phyloP scores from a whole-genome alignment of 2,329 filamentous ascomycete species.

The Trichoderma simmonsii region DNA sequence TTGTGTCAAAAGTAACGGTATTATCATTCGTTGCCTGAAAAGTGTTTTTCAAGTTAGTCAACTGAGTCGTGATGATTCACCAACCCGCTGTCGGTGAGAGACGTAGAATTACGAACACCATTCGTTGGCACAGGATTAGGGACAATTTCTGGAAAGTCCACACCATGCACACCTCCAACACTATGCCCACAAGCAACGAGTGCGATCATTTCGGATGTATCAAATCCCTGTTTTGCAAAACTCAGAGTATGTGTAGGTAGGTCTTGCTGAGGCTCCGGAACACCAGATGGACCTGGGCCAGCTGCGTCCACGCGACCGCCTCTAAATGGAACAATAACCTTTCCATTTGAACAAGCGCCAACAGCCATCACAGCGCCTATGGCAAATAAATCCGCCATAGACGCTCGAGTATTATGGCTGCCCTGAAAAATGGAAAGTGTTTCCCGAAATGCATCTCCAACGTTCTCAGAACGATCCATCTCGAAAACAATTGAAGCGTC shows the following conservation, averaged over 20 bases:
- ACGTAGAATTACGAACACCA: not conserved
- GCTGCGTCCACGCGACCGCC: not conserved
- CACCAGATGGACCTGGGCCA: not conserved
- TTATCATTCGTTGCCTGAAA: not conserved
- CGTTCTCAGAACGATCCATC: not conserved
- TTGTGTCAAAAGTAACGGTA: not conserved
- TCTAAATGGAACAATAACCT: not conserved
- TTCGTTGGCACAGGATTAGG: not conserved
- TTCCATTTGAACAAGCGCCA: not conserved
- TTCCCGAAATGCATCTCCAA: not conserved
- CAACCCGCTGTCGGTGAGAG: not conserved
- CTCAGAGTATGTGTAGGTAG: not conserved
- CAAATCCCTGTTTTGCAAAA: not conserved
- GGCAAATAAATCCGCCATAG: not conserved
- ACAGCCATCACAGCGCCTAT: not conserved
- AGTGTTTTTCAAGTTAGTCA: not conserved
- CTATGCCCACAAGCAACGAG: conserved; percentile 4
- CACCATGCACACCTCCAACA: conserved; percentile 1
- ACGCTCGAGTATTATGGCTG: not conserved
- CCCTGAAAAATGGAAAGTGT: not conserved
- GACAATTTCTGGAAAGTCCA: conserved; percentile 9
- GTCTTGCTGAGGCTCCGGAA: not conserved
- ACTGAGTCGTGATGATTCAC: not conserved
- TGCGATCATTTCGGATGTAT: not conserved
- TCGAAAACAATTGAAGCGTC: conserved; percentile 7